Evolutionary conservation across 106 monocot species (phyloP).

Genomic region (Gastrodia elata): DNA sequence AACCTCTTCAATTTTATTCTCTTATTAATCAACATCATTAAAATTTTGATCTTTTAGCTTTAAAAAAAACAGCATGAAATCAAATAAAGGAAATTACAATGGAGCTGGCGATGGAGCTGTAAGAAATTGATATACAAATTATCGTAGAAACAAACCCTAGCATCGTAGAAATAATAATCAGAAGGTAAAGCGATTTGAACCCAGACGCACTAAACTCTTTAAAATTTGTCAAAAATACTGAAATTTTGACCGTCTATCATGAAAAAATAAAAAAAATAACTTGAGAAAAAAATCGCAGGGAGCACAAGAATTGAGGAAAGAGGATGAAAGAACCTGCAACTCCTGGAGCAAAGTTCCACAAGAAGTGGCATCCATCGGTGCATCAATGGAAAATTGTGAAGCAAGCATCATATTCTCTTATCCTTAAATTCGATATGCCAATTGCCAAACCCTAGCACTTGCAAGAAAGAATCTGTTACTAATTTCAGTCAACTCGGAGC

Average conservation of each 20-base stretch:
- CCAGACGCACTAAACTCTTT: background rate
- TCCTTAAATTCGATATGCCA: background rate
- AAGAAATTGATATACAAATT: no score
- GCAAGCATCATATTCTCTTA: slow-evolving; percentile 17
- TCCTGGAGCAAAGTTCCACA: slow-evolving; percentile 64
- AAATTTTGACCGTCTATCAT: background rate
- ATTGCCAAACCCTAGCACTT: slow-evolving; percentile 13
- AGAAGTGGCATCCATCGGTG: slow-evolving; percentile 24
- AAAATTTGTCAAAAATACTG: background rate
- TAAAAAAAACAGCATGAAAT: no score
- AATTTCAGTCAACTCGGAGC: background rate
- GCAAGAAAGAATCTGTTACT: background rate
- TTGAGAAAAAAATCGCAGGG: background rate
- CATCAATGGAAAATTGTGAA: background rate
- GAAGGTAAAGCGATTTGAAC: no score
- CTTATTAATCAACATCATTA: no score
- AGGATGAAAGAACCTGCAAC: slow-evolving; percentile 40
- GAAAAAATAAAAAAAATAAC: background rate
- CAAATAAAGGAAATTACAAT: no score
- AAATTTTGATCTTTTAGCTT: no score
- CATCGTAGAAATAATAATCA: no score
- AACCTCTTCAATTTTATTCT: no score
- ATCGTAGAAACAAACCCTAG: no score
- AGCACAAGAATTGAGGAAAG: background rate
- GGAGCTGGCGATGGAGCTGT: no score